Base-by-base conservation (phyloP, 768 basidiomycete genomes). In the Phylloporus rhodoxanthus region DNA sequence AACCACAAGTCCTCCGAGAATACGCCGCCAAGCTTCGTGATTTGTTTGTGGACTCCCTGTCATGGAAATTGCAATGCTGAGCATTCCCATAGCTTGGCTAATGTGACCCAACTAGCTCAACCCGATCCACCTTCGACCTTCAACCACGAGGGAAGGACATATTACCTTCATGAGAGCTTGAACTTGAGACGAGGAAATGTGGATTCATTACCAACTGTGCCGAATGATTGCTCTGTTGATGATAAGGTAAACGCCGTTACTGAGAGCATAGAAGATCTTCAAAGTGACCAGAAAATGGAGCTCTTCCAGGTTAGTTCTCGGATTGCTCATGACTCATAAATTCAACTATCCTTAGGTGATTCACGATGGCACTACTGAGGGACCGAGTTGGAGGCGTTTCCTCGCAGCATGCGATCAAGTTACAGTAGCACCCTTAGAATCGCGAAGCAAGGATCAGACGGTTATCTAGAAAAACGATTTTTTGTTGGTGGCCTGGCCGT, bases 211-310 rank as follows among this genome's bases (percentile, higher is more conserved):
- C 29, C 51, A 4, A 55, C 45, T 5, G 25, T 29, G 15, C 34
- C 56, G 19, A 34, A 50, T 5, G 53, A 47, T 21, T 21, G 21
- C 30, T n/a, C 23, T 26, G 20, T 10, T n/a, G 40, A 50, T 20
- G 28, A 50, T 26, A 34, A 19, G 15, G 43, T 54, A 48, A 33
- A 51, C 36, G 60, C 69, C 29, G 57, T 69, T 21, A 72, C 60
- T 25, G 84, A 86, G 60, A 80, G 71, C 46, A 57, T 70, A 13
- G 50, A 77, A 11, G 82, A 85, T 56, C 63, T 79, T 19, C 82
- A 82, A 55, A 77, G 72, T 48, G 72, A 72, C 20, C 72, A 81
- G 50, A 76, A 74, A 57, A 70, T 66, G 17, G 72, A 74, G 14
- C 57, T 68, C 14, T 85, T 81, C 64, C 70, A 80, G 74, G 86